Evolutionary conservation across 176 grass and related monocot genomes (phyloP).

Genomic region (Pontederia crassipes): DNA sequence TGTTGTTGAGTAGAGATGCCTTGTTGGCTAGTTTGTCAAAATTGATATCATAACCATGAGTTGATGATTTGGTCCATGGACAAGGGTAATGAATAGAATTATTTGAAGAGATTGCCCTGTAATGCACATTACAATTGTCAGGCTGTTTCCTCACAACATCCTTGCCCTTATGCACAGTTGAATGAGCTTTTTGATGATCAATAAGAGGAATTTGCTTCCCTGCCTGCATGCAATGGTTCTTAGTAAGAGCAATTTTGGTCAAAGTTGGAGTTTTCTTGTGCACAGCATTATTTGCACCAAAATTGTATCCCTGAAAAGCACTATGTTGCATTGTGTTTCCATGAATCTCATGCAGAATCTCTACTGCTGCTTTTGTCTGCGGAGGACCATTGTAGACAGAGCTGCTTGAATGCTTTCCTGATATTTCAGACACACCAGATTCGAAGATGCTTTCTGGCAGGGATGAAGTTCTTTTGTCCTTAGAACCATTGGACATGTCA

Average conservation of each 20-base stretch:
- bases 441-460: not conserved
- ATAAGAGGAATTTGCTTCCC: slow-evolving; percentile 17
- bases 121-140: slow-evolving; percentile 19
- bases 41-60: slow-evolving; percentile 3
- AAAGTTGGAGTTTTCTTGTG: slow-evolving; percentile 24
- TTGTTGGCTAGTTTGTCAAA: too few species aligned
- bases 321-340: slow-evolving; percentile 10
- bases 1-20: not conserved
- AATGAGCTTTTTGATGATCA: slow-evolving; percentile 17
- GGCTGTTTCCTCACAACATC: slow-evolving; percentile 27
- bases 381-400: slow-evolving; percentile 23
- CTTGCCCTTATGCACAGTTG: slow-evolving; percentile 17
- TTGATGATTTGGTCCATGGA: slow-evolving; percentile 10
- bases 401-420: slow-evolving; percentile 19
- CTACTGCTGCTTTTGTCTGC: slow-evolving; percentile 20
- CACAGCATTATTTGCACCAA: slow-evolving; percentile 21
- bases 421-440: slow-evolving; percentile 33
- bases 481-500: slow-evolving; percentile 22
- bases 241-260: slow-evolving; percentile 10
- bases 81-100: slow-evolving; percentile 13
- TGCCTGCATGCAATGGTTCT: slow-evolving; percentile 14
- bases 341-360: slow-evolving; percentile 18
- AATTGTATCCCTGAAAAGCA: slow-evolving; percentile 22
- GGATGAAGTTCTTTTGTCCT: slow-evolving; percentile 12
- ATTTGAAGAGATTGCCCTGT: slow-evolving; percentile 31